phyloP scores from a whole-genome alignment of 73 alveolate genomes.

The Paramecium tetraurelia region DNA sequence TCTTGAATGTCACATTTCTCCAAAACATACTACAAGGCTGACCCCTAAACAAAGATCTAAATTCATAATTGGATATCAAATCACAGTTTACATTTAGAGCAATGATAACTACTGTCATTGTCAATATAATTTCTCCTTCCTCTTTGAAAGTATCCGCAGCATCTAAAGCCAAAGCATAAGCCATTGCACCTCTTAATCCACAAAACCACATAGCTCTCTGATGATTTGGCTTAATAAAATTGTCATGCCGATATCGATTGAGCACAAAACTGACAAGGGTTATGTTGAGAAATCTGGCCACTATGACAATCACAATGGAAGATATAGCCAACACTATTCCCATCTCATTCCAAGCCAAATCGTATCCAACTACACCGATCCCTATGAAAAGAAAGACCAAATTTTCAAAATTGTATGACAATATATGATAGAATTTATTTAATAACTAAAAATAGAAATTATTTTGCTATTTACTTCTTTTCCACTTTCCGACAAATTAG shows the following conservation, averaged over 20 bases:
- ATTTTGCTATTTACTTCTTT: background rate
- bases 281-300: slow-evolving; percentile 73
- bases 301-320: slow-evolving; percentile 57
- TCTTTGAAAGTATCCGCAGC: slow-evolving; percentile 56
- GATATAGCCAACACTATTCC: slow-evolving; percentile 61
- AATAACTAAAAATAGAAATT: slow-evolving; percentile 51
- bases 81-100: slow-evolving; percentile 50
- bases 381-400: slow-evolving; percentile 87
- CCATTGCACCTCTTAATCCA: slow-evolving; percentile 93
- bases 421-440: slow-evolving; percentile 70
- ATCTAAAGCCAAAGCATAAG: slow-evolving; percentile 86
- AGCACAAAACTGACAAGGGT: slow-evolving; percentile 62
- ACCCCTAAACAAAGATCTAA: slow-evolving; percentile 43
- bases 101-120: slow-evolving; percentile 65
- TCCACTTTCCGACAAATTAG: slow-evolving; percentile 75
- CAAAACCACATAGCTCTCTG: slow-evolving; percentile 75
- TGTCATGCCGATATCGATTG: slow-evolving; percentile 60
- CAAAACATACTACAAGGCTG: background rate
- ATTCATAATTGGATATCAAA: background rate
- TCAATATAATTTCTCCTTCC: slow-evolving; percentile 69
- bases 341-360: slow-evolving; percentile 68
- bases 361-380: slow-evolving; percentile 80
- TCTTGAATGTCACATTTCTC: background rate
- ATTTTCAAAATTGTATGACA: slow-evolving; percentile 77
- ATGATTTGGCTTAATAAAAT: slow-evolving; percentile 52